Percentiles rank a stretch among this genome's conserved stretches.
These are phyloP conservation scores for Atalantia buxifolia DNA, from an alignment of 345 rosid genomes.

Conservation along the genomic window DNA sequence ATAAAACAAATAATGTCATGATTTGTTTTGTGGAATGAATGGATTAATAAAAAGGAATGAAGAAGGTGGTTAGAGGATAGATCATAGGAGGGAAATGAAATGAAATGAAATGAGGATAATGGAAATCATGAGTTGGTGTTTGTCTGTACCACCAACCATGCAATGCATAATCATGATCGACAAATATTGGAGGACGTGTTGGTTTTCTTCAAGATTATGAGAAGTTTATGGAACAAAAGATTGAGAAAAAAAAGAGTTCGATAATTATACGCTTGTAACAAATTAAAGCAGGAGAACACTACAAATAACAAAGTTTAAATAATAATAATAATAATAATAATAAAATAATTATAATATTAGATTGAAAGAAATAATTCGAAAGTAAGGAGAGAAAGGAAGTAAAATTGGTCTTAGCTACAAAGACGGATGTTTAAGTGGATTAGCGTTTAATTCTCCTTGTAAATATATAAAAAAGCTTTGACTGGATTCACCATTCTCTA, in stretches of 20 bases:
- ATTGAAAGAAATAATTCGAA: not conserved
- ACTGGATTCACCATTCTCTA: not conserved
- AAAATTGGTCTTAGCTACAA: constrained; percentile 14
- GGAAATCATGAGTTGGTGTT: constrained; percentile 5
- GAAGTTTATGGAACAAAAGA: constrained; percentile 1
- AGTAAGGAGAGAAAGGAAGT: not conserved
- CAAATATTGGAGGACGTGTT: not conserved
- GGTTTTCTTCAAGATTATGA: not conserved
- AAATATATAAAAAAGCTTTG: not conserved
- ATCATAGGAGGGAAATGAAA: too few relatives aligned
- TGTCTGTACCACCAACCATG: not conserved
- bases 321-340: not conserved
- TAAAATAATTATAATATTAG: not conserved
- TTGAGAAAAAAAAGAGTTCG: not conserved
- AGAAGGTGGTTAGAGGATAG: constrained; percentile 2
- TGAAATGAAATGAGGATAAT: not conserved
- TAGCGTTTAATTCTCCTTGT: constrained; percentile 5
- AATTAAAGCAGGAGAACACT: not conserved
- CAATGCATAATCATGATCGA: not conserved
- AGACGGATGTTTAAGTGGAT: constrained; percentile 2
- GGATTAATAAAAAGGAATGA: not conserved
- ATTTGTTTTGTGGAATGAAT: not conserved
- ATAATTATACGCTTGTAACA: not conserved
- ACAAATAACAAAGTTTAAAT: not conserved
- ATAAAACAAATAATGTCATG: not conserved